Evolutionary conservation across 2,329 filamentous ascomycete genomes (phyloP).

Genomic region (Colletotrichum lini): DNA sequence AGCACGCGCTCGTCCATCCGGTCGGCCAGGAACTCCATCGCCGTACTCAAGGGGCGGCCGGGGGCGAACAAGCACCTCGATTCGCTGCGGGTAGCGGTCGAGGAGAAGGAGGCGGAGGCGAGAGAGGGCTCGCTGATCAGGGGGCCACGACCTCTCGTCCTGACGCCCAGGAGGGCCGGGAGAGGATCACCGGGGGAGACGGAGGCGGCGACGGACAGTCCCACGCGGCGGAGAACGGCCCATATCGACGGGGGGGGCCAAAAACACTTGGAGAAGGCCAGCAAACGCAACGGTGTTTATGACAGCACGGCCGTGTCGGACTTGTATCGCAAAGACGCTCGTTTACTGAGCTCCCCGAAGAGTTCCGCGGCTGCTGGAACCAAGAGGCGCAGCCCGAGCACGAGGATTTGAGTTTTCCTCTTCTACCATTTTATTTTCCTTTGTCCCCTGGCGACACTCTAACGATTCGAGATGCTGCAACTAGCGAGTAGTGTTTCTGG

Average conservation of each 20-base stretch:
- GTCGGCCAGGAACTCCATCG: slow-evolving; percentile 28
- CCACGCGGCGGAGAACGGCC: not conserved
- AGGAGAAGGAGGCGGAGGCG: slow-evolving; percentile 38
- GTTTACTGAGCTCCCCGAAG: slow-evolving; percentile 59
- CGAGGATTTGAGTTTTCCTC: slow-evolving; percentile 48
- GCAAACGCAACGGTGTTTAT: slow-evolving; percentile 42
- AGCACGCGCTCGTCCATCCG: slow-evolving; percentile 22
- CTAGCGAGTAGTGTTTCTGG: slow-evolving; percentile 9
- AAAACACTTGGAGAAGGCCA: not conserved
- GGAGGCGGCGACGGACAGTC: slow-evolving; percentile 2
- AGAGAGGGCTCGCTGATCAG: slow-evolving; percentile 7
- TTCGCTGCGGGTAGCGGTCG: slow-evolving; percentile 1
- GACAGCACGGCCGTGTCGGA: slow-evolving; percentile 57
- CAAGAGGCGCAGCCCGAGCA: slow-evolving; percentile 29
- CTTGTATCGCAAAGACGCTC: slow-evolving; percentile 63
- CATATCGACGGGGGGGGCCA: not conserved
- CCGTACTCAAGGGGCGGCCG: slow-evolving; percentile 22
- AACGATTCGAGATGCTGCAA: not conserved
- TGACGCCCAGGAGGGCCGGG: slow-evolving; percentile 22
- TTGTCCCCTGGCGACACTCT: slow-evolving; percentile 6
- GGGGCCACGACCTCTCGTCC: slow-evolving; percentile 20
- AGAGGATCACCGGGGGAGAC: slow-evolving; percentile 20
- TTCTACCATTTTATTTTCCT: slow-evolving; percentile 24
- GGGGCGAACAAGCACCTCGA: slow-evolving; percentile 14
- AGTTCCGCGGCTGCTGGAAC: slow-evolving; percentile 42